Percentiles rank a stretch among this genome's conserved stretches.
phyloP scores from a whole-genome alignment of 331 rosid genomes.

The Stylosanthes scabra region DNA sequence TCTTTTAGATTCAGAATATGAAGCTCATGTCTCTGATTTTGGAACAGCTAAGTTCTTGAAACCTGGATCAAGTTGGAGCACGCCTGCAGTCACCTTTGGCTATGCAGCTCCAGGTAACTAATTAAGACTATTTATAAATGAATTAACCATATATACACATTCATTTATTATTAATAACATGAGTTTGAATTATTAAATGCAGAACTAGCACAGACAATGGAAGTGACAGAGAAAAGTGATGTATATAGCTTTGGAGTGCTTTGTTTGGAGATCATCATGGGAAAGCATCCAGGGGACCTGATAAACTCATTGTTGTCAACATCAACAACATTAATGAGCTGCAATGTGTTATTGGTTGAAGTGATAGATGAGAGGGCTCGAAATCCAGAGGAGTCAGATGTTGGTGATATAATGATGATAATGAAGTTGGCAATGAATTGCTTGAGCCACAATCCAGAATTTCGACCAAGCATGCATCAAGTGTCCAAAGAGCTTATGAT shows the following conservation, averaged over 20 bases:
- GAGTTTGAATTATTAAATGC: too few relatives aligned
- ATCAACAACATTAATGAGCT: too few relatives aligned
- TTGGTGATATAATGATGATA: background rate
- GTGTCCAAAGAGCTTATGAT: background rate
- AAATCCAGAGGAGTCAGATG: background rate
- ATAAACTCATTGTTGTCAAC: too few relatives aligned
- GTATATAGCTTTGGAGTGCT: too few relatives aligned
- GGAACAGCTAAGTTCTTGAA: slow-evolving; percentile 43
- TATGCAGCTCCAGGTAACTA: slow-evolving; percentile 36
- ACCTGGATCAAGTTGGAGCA: slow-evolving; percentile 41
- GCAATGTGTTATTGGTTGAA: background rate
- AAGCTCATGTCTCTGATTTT: slow-evolving; percentile 50
- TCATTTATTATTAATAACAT: too few relatives aligned
- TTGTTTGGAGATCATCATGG: too few relatives aligned
- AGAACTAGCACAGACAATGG: background rate
- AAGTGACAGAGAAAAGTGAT: too few relatives aligned
- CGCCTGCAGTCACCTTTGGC: slow-evolving; percentile 43
- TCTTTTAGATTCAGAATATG: slow-evolving; percentile 45
- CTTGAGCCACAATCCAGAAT: background rate
- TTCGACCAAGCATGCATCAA: background rate
- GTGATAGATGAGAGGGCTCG: background rate
- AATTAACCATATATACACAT: too few relatives aligned
- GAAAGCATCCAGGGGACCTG: too few relatives aligned
- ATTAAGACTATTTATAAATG: background rate
- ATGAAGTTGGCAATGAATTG: background rate